A percentile compares a stretch with the other conserved stretches of the same genome.
Conservation (phyloP, 2,329 filamentous ascomycete species). For the Aspergillus phoenicis region DNA sequence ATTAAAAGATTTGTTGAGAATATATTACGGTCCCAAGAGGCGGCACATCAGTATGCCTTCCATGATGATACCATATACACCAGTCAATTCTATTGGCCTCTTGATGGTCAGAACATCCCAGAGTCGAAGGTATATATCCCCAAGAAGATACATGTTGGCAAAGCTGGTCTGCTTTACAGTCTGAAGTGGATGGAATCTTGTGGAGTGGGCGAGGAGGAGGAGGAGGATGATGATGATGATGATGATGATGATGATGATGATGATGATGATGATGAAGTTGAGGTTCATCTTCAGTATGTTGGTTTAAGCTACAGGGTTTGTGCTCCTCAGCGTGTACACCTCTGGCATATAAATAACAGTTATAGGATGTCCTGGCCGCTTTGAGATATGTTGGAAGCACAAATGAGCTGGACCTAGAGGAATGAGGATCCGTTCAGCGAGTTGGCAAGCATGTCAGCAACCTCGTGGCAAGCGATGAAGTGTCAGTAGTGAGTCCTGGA, state of each 20-base stretch:
- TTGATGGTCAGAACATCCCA: background rate
- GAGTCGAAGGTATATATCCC: background rate
- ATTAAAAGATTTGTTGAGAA: background rate
- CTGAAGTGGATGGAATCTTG: background rate
- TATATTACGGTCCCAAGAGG: background rate
- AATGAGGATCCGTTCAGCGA: conserved; percentile 30
- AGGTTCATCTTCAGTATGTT: conserved; percentile 38
- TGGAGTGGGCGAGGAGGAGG: background rate
- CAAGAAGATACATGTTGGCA: background rate
- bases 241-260: background rate
- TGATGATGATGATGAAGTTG: conserved; percentile 26
- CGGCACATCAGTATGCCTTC: background rate
- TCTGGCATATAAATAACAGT: background rate
- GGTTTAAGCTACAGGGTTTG: conserved; percentile 36
- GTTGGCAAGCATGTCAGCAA: conserved; percentile 28
- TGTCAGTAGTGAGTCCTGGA: conserved; percentile 15
- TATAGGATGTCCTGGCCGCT: conserved; percentile 34
- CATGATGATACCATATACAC: conserved; percentile 12
- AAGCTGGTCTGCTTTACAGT: background rate
- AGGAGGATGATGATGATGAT: no score
- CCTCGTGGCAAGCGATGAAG: conserved; percentile 34
- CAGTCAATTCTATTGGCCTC: conserved; percentile 16
- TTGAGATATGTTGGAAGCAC: conserved; percentile 33
- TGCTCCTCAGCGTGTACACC: background rate
- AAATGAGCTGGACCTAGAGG: conserved; percentile 35